Conservation (phyloP, 2,329 filamentous ascomycete species). For the Neofusicoccum sp. region DNA sequence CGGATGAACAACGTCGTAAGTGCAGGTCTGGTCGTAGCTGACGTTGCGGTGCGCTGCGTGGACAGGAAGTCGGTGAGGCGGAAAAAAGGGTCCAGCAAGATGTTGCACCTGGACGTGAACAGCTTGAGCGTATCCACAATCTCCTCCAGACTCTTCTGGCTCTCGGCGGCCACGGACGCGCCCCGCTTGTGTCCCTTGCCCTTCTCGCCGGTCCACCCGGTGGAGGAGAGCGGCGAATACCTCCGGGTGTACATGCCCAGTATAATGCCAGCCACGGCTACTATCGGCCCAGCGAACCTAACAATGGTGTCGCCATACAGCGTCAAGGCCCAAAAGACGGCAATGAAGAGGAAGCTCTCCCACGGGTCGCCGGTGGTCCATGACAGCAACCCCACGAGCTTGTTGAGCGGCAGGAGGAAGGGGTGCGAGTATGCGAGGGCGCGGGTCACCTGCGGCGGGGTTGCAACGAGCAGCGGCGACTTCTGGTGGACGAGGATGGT, state of each 20-base stretch:
- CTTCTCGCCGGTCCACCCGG: constrained; percentile 68
- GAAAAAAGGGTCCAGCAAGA: constrained; percentile 83
- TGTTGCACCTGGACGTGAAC: constrained; percentile 88
- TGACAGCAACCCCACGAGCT: constrained; percentile 77
- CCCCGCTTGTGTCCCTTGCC: constrained; percentile 54
- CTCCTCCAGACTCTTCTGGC: constrained; percentile 92
- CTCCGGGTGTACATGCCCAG: constrained; percentile 87
- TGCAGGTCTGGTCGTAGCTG: constrained; percentile 84
- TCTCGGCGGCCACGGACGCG: constrained; percentile 59
- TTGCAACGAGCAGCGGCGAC: constrained; percentile 86
- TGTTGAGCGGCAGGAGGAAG: constrained; percentile 86
- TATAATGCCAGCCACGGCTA: constrained; percentile 77
- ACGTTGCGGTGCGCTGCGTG: constrained; percentile 85
- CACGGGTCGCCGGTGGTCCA: constrained; percentile 94
- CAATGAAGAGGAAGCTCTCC: constrained; percentile 92
- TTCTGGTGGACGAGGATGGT: constrained; percentile 97
- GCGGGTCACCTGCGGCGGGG: constrained; percentile 89
- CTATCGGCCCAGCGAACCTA: constrained; percentile 76
- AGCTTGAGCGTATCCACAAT: constrained; percentile 91
- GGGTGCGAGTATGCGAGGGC: constrained; percentile 95
- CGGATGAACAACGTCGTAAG: constrained; percentile 86
- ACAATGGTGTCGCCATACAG: constrained; percentile 86
- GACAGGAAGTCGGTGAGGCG: constrained; percentile 90
- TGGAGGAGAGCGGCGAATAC: constrained; percentile 87
- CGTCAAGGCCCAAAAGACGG: constrained; percentile 78